Percentiles rank a stretch among this genome's conserved stretches.
phyloP scores from a whole-genome alignment of 441 rosid species.

The Populus hybrid region DNA sequence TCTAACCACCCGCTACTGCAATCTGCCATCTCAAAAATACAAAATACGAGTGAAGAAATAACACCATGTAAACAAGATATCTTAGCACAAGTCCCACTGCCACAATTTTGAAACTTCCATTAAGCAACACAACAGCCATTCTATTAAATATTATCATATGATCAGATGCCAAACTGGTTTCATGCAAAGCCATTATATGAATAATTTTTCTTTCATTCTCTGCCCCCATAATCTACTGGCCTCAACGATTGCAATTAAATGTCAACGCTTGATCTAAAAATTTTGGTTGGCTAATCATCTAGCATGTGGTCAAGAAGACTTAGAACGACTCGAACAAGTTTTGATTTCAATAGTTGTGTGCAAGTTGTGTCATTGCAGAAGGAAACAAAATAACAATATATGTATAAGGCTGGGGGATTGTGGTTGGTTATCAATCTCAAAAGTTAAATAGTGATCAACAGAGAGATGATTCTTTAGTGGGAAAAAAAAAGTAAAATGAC shows the following conservation, averaged over 20 bases:
- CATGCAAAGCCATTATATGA: neutral
- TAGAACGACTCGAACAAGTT: neutral
- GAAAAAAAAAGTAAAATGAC: neutral
- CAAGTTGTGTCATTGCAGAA: neutral
- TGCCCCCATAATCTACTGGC: neutral
- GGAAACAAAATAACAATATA: neutral
- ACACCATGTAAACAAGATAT: neutral
- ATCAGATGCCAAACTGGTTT: neutral
- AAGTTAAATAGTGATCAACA: neutral
- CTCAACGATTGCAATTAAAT: constrained; percentile 6
- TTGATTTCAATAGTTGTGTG: neutral
- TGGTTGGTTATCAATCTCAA: neutral
- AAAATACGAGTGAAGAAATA: neutral
- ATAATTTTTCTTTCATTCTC: neutral
- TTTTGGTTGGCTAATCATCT: neutral
- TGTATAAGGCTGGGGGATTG: neutral
- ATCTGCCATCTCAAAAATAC: constrained; percentile 42
- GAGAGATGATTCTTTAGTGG: neutral
- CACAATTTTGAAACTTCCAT: neutral
- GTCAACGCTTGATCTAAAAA: neutral
- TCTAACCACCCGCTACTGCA: constrained; percentile 92
- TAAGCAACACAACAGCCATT: neutral
- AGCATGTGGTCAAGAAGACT: neutral
- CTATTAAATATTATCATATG: neutral
- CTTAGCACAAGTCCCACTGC: neutral